These are phyloP conservation scores for Globisporangium solare DNA, from an alignment of 352 stramenopile species.

Conservation along the genomic window DNA sequence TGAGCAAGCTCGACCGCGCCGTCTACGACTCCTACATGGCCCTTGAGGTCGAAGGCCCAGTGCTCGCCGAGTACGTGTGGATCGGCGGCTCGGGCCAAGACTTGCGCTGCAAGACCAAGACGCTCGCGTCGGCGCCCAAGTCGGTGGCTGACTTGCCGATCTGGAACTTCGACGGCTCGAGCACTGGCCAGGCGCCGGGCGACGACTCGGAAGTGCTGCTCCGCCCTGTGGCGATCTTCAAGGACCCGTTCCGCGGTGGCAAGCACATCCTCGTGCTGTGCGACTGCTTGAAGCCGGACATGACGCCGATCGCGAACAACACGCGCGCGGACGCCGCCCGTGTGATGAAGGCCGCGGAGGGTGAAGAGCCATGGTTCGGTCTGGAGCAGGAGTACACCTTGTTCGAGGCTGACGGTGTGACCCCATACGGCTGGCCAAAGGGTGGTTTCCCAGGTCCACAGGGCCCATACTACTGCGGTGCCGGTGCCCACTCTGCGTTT, in stretches of 20 bases:
- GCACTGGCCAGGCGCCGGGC: slow-evolving; percentile 94
- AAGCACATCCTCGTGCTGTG: slow-evolving; percentile 97
- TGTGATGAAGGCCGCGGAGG: slow-evolving; percentile 62
- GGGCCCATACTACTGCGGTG: slow-evolving; percentile 92
- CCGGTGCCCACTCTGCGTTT: slow-evolving; percentile 95
- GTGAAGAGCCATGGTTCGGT: slow-evolving; percentile 90
- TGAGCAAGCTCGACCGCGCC: slow-evolving; percentile 80
- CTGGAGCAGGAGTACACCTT: slow-evolving; percentile 98
- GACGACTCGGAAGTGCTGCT: slow-evolving; percentile 97
- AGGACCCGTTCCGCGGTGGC: slow-evolving; percentile 94
- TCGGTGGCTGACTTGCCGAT: slow-evolving; percentile 85
- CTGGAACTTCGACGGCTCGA: slow-evolving; percentile 98
- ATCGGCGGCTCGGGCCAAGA: slow-evolving; percentile 91
- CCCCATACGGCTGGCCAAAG: slow-evolving; percentile 91
- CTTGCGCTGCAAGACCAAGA: slow-evolving; percentile 93
- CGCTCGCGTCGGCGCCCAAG: slow-evolving; percentile 66
- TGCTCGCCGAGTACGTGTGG: slow-evolving; percentile 94
- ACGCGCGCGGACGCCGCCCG: slow-evolving; percentile 73
- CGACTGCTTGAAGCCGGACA: slow-evolving; percentile 95
- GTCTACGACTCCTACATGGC: slow-evolving; percentile 82
- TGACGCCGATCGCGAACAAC: slow-evolving; percentile 91
- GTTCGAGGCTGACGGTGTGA: slow-evolving; percentile 86
- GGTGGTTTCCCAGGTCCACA: slow-evolving; percentile 86
- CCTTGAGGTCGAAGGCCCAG: slow-evolving; percentile 41
- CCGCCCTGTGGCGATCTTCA: slow-evolving; percentile 91